A percentile compares a stretch with the other conserved stretches of the same genome.
phyloP scores from a whole-genome alignment of 2,329 filamentous ascomycete genomes.

The Aureobasidium sp. region DNA sequence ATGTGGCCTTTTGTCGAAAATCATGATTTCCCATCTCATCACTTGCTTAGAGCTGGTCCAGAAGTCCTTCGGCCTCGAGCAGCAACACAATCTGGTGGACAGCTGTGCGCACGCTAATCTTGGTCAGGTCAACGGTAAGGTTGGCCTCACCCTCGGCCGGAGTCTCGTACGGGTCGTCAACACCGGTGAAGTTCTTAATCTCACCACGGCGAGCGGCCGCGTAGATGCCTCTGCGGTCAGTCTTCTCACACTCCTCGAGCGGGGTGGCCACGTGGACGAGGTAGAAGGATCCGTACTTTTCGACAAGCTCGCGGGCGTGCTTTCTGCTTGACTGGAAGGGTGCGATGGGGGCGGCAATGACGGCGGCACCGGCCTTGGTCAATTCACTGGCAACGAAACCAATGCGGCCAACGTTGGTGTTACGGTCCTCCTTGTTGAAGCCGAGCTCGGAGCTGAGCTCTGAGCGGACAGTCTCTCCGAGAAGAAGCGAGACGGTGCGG shows the following conservation, averaged over 20 bases:
- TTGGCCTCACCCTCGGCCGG: slow-evolving; percentile 77
- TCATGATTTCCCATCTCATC: background rate
- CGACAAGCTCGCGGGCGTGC: slow-evolving; percentile 74
- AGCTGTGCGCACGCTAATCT: slow-evolving; percentile 81
- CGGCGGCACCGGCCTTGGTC: slow-evolving; percentile 84
- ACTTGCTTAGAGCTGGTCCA: slow-evolving; percentile 56
- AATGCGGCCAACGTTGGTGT: slow-evolving; percentile 92
- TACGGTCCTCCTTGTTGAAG: slow-evolving; percentile 86
- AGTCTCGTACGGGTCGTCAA: slow-evolving; percentile 92
- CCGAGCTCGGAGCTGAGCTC: slow-evolving; percentile 93
- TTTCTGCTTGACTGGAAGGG: slow-evolving; percentile 75
- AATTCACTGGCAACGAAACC: slow-evolving; percentile 94
- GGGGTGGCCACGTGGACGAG: slow-evolving; percentile 91
- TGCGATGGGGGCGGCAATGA: slow-evolving; percentile 93
- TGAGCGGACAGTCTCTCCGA: slow-evolving; percentile 89
- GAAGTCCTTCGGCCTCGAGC: slow-evolving; percentile 79
- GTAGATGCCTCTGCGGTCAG: slow-evolving; percentile 89
- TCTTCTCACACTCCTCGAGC: slow-evolving; percentile 89
- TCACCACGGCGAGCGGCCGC: slow-evolving; percentile 74
- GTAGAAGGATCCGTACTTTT: slow-evolving; percentile 87
- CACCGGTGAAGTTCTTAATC: slow-evolving; percentile 97
- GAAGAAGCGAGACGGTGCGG: slow-evolving; percentile 84
- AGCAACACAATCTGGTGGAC: slow-evolving; percentile 95
- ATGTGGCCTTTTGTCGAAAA: background rate
- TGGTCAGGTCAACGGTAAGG: slow-evolving; percentile 75